A percentile compares a stretch with the other conserved stretches of the same genome.
phyloP scores from a whole-genome alignment of 768 basidiomycete species.

The Hygrophoropsis aurantiaca region DNA sequence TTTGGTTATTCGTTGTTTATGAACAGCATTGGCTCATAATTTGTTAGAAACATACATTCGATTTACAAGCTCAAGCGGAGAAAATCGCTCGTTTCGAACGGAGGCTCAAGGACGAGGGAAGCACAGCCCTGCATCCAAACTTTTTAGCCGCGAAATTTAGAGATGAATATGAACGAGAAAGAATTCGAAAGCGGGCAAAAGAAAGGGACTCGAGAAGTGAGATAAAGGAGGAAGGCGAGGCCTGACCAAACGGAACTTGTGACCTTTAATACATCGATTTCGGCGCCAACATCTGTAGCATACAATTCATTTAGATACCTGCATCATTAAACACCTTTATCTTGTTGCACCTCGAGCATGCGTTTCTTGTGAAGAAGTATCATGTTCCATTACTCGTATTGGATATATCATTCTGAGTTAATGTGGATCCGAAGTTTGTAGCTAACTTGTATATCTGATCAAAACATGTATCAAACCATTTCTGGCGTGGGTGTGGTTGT shows the following conservation, averaged over 20 bases:
- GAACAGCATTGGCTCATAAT: conserved; percentile 4
- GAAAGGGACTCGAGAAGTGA: conserved; percentile 23
- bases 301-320: neutral
- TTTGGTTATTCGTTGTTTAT: neutral
- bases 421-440: conserved; percentile 25
- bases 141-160: conserved; percentile 58
- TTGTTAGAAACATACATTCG: conserved; percentile 47
- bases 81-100: conserved; percentile 68
- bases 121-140: conserved; percentile 61
- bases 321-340: neutral
- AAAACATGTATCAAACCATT: conserved; percentile 69
- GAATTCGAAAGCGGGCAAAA: conserved; percentile 28
- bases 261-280: neutral
- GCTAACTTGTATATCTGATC: conserved; percentile 53
- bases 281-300: neutral
- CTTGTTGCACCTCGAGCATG: neutral
- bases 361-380: neutral
- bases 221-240: conserved; percentile 30
- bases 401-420: conserved; percentile 13
- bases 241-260: conserved; percentile 25
- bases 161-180: conserved; percentile 48
- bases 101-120: conserved; percentile 44
- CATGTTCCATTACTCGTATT: neutral
- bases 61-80: conserved; percentile 58
- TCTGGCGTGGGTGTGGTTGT: conserved; percentile 38